A percentile compares a stretch with the other conserved stretches of the same genome.
phyloP scores from a whole-genome alignment of 805 yeast genomes.

The Ogataea allantospora region DNA sequence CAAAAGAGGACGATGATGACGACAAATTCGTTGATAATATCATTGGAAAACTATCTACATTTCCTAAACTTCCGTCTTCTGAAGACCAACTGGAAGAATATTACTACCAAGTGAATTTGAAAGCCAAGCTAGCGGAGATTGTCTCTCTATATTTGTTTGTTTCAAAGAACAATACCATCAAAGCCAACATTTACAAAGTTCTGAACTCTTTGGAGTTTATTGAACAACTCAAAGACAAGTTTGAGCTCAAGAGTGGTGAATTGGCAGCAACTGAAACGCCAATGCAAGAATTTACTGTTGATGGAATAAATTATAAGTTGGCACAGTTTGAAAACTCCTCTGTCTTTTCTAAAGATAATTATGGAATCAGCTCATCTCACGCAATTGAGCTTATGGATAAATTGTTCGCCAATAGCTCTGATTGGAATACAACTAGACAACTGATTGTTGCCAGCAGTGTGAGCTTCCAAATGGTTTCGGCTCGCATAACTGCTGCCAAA shows the following conservation, averaged over 20 bases:
- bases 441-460: constrained; percentile 58
- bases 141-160: constrained; percentile 70
- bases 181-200: constrained; percentile 35
- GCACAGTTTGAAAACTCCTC: constrained; percentile 52
- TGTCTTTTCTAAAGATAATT: constrained; percentile 43
- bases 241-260: constrained; percentile 30
- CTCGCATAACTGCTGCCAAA: constrained; percentile 69
- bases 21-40: constrained; percentile 43
- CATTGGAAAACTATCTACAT: constrained; percentile 31
- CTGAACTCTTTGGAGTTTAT: constrained; percentile 29
- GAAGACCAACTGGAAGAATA: constrained; percentile 31
- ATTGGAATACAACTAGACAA: constrained; percentile 49
- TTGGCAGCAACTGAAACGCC: constrained; percentile 33
- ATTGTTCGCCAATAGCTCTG: constrained; percentile 43
- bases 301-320: constrained; percentile 44
- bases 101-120: constrained; percentile 55
- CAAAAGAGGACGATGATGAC: constrained; percentile 53
- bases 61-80: constrained; percentile 22
- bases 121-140: constrained; percentile 71
- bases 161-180: constrained; percentile 43
- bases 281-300: constrained; percentile 42
- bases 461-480: constrained; percentile 58
- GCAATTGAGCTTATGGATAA: constrained; percentile 63
- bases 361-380: constrained; percentile 54
- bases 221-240: constrained; percentile 40